Base-by-base conservation (phyloP, 176 grass and related monocot species). In the Oryza brachyantha region DNA sequence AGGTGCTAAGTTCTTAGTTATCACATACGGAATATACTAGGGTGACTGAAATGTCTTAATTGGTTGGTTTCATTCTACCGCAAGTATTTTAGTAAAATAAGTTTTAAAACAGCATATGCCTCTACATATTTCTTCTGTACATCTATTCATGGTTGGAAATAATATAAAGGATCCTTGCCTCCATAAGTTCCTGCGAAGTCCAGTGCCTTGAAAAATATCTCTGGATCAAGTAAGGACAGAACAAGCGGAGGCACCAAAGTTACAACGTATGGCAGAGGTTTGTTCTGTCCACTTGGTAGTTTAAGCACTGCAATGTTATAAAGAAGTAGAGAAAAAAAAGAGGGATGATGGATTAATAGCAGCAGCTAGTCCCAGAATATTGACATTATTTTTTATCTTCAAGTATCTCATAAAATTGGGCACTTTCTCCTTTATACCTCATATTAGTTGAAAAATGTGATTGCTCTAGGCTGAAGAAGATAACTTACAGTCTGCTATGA, bases 101-200 rank as follows among this genome's bases (percentile, higher is more conserved):
- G 7, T 2, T 26, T 40, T 41, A 14, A 52, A 45, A 60, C n/a
- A 60, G 9, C 31, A 65, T 10, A 65, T 13, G 63, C 11, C 8
- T 65, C 16, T 65, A 65, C 31, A 10, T 65, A 31, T 35, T 65
- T 19, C 65, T 68, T 27, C 13, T 39, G 13, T 26, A 62, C 24
- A 35, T 5, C 42, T n/a, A n/a, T n/a, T 55, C 21, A 35, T 62
- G 31, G 45, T 17, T 29, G 14, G 17, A 78, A 13, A 68, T 11
- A 69, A 2, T 46, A 48, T 39, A 57, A 34, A 72, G 52, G 26
- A 36, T 72, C 34, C 78, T 90, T 91, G 83, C 94, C 94, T 97
- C 94, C 94, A 78, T 97, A 97, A 81, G 94, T 97, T 94, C 91
- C 94, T 69, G 94, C 94, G 66, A 97, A 97, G 85, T 97, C 94